Base-by-base conservation (phyloP, 139 green algal genomes). In the Coelastrella sp. region DNA sequence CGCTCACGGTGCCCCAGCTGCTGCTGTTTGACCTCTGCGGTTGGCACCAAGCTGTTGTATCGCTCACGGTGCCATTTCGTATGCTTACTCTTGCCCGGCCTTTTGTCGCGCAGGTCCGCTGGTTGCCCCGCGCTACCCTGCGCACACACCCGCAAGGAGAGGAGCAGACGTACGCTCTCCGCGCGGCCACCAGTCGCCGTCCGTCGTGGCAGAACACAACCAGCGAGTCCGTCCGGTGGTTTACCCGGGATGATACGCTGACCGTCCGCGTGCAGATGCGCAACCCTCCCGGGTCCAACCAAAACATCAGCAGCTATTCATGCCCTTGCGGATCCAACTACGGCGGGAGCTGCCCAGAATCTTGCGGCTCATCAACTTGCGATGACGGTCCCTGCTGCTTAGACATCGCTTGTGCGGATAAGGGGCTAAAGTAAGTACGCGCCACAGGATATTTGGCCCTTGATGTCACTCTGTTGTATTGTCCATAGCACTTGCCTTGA, bases 71-170 rank as follows among this genome's bases (percentile, higher is more conserved):
- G 32, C 32, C 32, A 47, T 47, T 47, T 47, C 32, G 32, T 47
- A 47, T 47, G 32, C 32, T 47, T 47, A 47, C 32, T 47, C 32
- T 47, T 47, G 32, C 32, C 32, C 32, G 32, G 32, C 32, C 7
- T 85, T 68, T 8, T 85, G 79, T 14, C 17, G n/a, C 61, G 80
- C 83, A 88, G 83, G 68, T 88, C 5, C 13, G 47, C 2, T 88
- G 83, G 83, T 32, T 88, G 56, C 83, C 83, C 0, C 83, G 83
- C 7, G 57, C 5, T 14, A 88, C 83, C 0, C 17, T 88, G 54
- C 20, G 32, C 17, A 47, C 23, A 4, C 83, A 88, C 54, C 54
- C 68, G 6, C 19, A 58, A 4, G 83, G 83, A 32, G 61, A 11
- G 3, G 83, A 88, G 68, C 66, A 14, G 8, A 20, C 17, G 1